These are phyloP conservation scores for Trichocladium uniseriatum DNA, from an alignment of 495 filamentous ascomycete genomes.

Conservation along the genomic window DNA sequence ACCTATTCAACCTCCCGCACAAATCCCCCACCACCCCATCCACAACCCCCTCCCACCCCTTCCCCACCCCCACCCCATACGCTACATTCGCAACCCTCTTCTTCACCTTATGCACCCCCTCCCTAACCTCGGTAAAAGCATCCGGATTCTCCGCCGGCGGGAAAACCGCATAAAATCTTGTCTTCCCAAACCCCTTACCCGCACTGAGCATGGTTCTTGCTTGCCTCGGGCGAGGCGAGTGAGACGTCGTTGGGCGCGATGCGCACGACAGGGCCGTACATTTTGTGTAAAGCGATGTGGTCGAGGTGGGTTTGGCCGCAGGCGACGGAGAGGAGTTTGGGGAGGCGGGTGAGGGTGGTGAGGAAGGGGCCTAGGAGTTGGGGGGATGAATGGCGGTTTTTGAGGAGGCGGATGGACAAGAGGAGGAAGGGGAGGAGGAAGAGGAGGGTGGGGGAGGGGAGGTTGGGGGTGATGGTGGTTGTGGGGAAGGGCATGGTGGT, in stretches of 20 bases:
- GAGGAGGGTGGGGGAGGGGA: slow-evolving; percentile 20
- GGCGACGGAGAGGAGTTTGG: slow-evolving; percentile 33
- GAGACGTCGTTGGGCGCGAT: slow-evolving; percentile 49
- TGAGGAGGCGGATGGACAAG: slow-evolving; percentile 26
- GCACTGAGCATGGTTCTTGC: slow-evolving; percentile 40
- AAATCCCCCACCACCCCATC: slow-evolving; percentile 41
- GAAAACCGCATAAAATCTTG: slow-evolving; percentile 46
- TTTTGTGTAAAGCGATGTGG: slow-evolving; percentile 40
- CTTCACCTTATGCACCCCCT: slow-evolving; percentile 46
- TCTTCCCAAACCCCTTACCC: slow-evolving; percentile 49
- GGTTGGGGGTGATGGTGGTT: slow-evolving; percentile 17
- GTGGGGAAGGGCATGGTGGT: slow-evolving; percentile 25
- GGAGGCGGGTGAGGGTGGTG: slow-evolving; percentile 39
- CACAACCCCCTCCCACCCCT: slow-evolving; percentile 38
- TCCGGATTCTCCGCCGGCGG: slow-evolving; percentile 50
- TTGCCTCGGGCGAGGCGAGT: slow-evolving; percentile 40
- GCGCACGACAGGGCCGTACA: slow-evolving; percentile 49
- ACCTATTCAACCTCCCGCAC: too few species aligned
- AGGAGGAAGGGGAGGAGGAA: slow-evolving; percentile 25
- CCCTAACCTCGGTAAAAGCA: slow-evolving; percentile 48
- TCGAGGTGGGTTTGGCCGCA: slow-evolving; percentile 34
- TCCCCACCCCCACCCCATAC: slow-evolving; percentile 47
- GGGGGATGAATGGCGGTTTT: slow-evolving; percentile 37
- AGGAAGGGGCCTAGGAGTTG: slow-evolving; percentile 43
- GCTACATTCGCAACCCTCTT: slow-evolving; percentile 47